Evolutionary conservation across 306 rosid species (phyloP).

Genomic region (Cucurbita maxima): DNA sequence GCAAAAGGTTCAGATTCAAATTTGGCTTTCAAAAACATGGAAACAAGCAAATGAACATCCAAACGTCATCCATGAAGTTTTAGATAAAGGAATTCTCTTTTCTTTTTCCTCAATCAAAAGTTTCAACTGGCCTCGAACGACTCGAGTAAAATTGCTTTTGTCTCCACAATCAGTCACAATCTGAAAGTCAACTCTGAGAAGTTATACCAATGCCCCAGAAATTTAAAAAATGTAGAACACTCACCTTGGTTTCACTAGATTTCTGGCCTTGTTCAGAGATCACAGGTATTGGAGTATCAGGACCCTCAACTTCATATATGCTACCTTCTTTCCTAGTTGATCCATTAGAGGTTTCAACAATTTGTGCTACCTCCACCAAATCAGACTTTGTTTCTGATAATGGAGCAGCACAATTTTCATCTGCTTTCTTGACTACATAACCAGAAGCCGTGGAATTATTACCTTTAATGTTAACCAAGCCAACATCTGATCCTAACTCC

Average conservation of each 20-base stretch:
- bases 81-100: background rate
- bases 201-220: background rate
- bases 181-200: background rate
- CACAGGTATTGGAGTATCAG: conserved; percentile 15
- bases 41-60: background rate
- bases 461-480: conserved; percentile 8
- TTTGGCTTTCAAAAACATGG: background rate
- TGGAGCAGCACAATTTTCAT: conserved; percentile 15
- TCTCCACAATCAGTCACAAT: background rate
- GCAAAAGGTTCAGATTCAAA: conserved; percentile 16
- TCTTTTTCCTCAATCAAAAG: background rate
- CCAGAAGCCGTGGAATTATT: background rate
- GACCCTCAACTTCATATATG: conserved; percentile 12
- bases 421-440: conserved; percentile 19
- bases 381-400: conserved; percentile 11
- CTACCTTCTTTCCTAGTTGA: conserved; percentile 11
- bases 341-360: conserved; percentile 22
- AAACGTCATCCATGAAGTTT: background rate
- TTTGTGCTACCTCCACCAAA: conserved; percentile 18
- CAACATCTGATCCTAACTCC: conserved; percentile 10
- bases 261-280: conserved; percentile 26
- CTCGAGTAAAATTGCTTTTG: background rate
- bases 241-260: conserved; percentile 30
- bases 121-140: background rate
- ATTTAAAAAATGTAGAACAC: background rate